A percentile compares a stretch with the other conserved stretches of the same genome.
These are phyloP conservation scores for Coprinellus micaceus DNA, from an alignment of 768 basidiomycete genomes.

Conservation along the genomic window DNA sequence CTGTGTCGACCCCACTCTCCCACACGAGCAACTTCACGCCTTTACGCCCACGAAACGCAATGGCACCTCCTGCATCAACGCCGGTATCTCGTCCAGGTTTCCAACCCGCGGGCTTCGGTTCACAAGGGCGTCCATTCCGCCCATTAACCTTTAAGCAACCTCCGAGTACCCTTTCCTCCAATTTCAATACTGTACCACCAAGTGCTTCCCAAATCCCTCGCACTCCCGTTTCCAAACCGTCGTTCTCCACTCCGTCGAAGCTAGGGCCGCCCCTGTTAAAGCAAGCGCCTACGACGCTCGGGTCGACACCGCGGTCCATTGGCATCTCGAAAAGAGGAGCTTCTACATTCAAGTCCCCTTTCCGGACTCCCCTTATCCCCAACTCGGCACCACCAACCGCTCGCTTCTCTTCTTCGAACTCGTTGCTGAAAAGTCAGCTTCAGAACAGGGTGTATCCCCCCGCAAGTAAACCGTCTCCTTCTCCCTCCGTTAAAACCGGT, in stretches of 20 bases:
- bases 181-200: neutral
- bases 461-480: neutral
- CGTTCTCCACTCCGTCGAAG: neutral
- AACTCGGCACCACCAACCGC: neutral
- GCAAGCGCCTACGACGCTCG: neutral
- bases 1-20: too few relatives aligned
- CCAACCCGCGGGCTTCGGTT: neutral
- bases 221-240: neutral
- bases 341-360: neutral
- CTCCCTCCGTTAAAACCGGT: neutral
- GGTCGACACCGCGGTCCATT: neutral
- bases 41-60: neutral
- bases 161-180: neutral
- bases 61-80: slow-evolving; percentile 1
- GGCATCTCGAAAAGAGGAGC: neutral
- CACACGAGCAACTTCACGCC: neutral
- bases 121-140: slow-evolving; percentile 7
- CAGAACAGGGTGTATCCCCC: slow-evolving; percentile 3
- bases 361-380: neutral
- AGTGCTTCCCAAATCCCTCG: neutral
- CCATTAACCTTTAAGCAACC: neutral
- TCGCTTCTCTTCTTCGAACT: neutral
- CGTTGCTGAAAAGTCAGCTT: neutral
- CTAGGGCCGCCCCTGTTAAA: neutral
- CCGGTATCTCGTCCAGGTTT: neutral